Percentiles rank a stretch among this genome's conserved stretches.
These are phyloP conservation scores for Pholiota conissans DNA, from an alignment of 768 basidiomycete species.

Conservation along the genomic window DNA sequence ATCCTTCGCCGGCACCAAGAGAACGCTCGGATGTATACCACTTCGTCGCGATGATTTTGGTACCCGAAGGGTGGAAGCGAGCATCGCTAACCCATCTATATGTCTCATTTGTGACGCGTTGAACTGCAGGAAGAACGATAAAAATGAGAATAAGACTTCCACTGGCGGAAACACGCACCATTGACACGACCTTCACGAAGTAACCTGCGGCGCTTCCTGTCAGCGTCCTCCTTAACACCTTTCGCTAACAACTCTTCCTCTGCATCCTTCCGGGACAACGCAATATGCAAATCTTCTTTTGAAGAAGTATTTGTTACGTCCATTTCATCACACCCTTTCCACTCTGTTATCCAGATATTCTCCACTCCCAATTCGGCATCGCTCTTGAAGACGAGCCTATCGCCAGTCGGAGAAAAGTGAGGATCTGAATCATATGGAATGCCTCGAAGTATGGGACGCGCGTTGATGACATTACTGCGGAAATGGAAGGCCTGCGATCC, in stretches of 20 bases:
- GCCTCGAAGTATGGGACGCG: constrained; percentile 61
- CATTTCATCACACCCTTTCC: constrained; percentile 67
- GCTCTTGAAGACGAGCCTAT: constrained; percentile 65
- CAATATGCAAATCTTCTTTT: constrained; percentile 27
- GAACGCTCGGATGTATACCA: constrained; percentile 71
- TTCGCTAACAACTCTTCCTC: constrained; percentile 49
- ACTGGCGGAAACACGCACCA: constrained; percentile 25
- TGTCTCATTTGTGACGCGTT: constrained; percentile 70
- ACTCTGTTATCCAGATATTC: constrained; percentile 72
- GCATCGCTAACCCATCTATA: constrained; percentile 71
- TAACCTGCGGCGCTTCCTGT: constrained; percentile 48
- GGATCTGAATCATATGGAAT: constrained; percentile 73
- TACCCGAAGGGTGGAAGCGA: constrained; percentile 68
- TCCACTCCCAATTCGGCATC: constrained; percentile 74
- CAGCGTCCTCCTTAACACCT: constrained; percentile 51
- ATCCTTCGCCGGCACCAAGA: constrained; percentile 72
- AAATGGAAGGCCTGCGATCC: constrained; percentile 29
- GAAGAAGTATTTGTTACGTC: constrained; percentile 39
- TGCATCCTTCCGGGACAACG: constrained; percentile 32
- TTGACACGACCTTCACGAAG: constrained; percentile 54
- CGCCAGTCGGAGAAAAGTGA: constrained; percentile 68
- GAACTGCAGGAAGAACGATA: constrained; percentile 26
- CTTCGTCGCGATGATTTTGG: constrained; percentile 69
- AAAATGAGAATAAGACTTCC: too few species aligned
- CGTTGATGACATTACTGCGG: constrained; percentile 30